These are phyloP conservation scores for Pichia kluyveri DNA, from an alignment of 805 yeast species.

Conservation along the genomic window DNA sequence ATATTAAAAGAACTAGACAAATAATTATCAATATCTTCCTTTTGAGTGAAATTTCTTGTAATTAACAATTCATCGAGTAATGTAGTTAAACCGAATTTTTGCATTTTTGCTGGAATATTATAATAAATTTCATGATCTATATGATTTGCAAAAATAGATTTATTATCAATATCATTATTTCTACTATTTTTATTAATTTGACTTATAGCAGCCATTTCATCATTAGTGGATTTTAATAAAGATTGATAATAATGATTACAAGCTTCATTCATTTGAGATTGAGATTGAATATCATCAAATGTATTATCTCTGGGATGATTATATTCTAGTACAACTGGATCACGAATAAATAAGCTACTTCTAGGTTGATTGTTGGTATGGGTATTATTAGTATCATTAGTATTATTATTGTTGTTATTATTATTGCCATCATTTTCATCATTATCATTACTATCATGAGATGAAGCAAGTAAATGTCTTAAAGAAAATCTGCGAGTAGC, in stretches of 20 bases:
- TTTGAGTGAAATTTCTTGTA: constrained; percentile 8
- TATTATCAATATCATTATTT: neutral
- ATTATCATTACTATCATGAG: neutral
- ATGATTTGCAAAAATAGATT: constrained; percentile 15
- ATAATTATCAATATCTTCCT: neutral
- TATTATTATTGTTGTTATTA: neutral
- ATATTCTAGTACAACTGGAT: too few relatives aligned
- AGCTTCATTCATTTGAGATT: neutral
- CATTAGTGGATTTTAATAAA: too few relatives aligned
- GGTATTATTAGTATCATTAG: neutral
- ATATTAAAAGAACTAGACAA: too few relatives aligned
- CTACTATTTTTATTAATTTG: too few relatives aligned
- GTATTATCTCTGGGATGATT: too few relatives aligned
- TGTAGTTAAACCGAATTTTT: constrained; percentile 18
- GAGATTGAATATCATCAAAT: neutral
- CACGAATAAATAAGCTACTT: too few relatives aligned
- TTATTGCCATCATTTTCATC: neutral
- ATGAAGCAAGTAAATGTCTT: neutral
- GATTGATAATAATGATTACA: too few relatives aligned
- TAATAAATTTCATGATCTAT: constrained; percentile 16
- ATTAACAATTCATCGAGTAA: constrained; percentile 20
- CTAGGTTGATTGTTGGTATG: neutral
- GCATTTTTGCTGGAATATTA: constrained; percentile 13
- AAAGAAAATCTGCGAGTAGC: neutral
- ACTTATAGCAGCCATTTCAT: too few relatives aligned